Conservation (phyloP, 2,329 filamentous ascomycete genomes). For the Davidsoniella neocaledoniae region DNA sequence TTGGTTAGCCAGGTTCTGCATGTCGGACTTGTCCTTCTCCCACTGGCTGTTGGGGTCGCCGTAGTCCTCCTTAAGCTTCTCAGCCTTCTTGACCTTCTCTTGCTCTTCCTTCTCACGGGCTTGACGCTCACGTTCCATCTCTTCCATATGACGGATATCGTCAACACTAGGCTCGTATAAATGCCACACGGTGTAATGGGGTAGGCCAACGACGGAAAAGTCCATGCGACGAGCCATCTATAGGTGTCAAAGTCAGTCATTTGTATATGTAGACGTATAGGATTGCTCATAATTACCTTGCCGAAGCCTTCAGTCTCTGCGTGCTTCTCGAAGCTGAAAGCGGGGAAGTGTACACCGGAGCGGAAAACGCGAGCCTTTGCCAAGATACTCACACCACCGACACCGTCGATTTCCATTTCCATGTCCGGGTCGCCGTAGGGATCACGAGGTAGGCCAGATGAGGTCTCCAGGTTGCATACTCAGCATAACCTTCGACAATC, state of each 20-base stretch:
- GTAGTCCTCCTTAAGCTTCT: slow-evolving; percentile 69
- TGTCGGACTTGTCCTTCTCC: slow-evolving; percentile 74
- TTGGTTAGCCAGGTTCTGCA: slow-evolving; percentile 41
- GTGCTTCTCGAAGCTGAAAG: slow-evolving; percentile 97
- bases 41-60: slow-evolving; percentile 62
- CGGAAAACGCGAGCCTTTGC: slow-evolving; percentile 94
- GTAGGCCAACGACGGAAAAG: slow-evolving; percentile 85
- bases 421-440: slow-evolving; percentile 96
- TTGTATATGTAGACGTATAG: not conserved
- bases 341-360: slow-evolving; percentile 89
- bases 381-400: slow-evolving; percentile 91
- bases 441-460: slow-evolving; percentile 94
- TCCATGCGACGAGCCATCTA: slow-evolving; percentile 96
- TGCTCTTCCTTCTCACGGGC: slow-evolving; percentile 56
- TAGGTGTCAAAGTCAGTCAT: slow-evolving; percentile 12
- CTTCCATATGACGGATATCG: slow-evolving; percentile 94
- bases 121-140: slow-evolving; percentile 82
- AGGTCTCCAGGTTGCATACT: slow-evolving; percentile 95
- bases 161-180: slow-evolving; percentile 98
- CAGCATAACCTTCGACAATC: slow-evolving; percentile 95
- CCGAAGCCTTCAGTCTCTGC: slow-evolving; percentile 97
- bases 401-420: slow-evolving; percentile 98
- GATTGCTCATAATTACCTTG: slow-evolving; percentile 46
- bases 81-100: slow-evolving; percentile 52
- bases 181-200: slow-evolving; percentile 99